Conservation (phyloP, 441 rosid species). For the Adansonia madagascariensis region DNA sequence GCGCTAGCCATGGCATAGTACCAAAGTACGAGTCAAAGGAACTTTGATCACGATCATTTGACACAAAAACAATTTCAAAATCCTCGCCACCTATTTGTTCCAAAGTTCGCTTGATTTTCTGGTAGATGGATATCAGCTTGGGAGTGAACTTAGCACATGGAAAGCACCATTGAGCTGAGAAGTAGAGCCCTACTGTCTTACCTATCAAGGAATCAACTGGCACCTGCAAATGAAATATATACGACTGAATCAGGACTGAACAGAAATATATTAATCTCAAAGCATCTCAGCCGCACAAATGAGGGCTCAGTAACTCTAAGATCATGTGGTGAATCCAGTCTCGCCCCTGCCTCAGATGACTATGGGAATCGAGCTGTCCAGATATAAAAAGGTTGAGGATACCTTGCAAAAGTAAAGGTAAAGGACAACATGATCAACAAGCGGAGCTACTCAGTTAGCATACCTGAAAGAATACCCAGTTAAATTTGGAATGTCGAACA, state of each 20-base stretch:
- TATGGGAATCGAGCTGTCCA: neutral
- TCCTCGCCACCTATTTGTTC: constrained; percentile 30
- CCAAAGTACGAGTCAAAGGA: constrained; percentile 44
- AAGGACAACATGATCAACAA: constrained; percentile 12
- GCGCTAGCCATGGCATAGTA: constrained; percentile 60
- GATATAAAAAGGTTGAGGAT: neutral
- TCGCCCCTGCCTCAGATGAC: neutral
- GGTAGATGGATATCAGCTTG: constrained; percentile 49
- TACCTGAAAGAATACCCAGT: neutral
- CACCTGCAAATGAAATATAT: constrained; percentile 38
- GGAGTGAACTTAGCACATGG: constrained; percentile 56
- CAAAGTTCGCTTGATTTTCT: constrained; percentile 46
- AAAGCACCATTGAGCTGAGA: constrained; percentile 58
- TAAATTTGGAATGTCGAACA: neutral
- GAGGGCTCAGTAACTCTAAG: neutral
- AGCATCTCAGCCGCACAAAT: neutral
- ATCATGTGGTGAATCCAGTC: neutral
- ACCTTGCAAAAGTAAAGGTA: neutral
- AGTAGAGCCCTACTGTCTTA: constrained; percentile 57
- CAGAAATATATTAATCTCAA: neutral
- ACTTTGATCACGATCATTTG: constrained; percentile 44
- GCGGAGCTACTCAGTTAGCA: constrained; percentile 3
- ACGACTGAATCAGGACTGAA: neutral
- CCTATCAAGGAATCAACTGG: constrained; percentile 46
- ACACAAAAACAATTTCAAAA: constrained; percentile 55